These are phyloP conservation scores for Cicer bijugum DNA, from an alignment of 306 rosid species.

Conservation along the genomic window DNA sequence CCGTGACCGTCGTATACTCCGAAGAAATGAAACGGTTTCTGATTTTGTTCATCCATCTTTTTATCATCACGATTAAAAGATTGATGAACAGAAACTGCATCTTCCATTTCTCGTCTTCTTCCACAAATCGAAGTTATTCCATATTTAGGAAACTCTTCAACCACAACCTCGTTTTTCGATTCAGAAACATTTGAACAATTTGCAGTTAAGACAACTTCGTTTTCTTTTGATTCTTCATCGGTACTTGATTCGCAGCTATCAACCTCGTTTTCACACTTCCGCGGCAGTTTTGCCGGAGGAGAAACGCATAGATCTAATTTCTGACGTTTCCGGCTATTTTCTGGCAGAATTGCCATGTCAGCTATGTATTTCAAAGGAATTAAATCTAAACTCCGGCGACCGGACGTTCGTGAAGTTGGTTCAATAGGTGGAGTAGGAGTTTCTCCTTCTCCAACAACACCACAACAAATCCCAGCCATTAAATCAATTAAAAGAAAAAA, in stretches of 20 bases:
- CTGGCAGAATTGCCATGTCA: conserved; percentile 42
- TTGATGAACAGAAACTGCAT: conserved; percentile 68
- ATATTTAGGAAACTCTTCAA: conserved; percentile 44
- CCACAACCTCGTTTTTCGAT: conserved; percentile 19
- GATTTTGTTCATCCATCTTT: neutral
- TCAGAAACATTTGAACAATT: neutral
- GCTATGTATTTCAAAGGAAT: conserved; percentile 52
- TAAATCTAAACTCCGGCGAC: conserved; percentile 62
- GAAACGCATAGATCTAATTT: conserved; percentile 46
- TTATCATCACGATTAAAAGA: conserved; percentile 32
- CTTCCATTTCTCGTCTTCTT: conserved; percentile 92
- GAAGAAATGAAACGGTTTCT: conserved; percentile 53
- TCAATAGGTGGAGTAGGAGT: conserved; percentile 51
- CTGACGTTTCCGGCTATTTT: conserved; percentile 54
- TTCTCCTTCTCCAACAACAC: conserved; percentile 69
- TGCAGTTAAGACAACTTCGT: neutral
- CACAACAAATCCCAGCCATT: conserved; percentile 84
- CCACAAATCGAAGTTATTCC: conserved; percentile 90
- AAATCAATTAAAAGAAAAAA: neutral
- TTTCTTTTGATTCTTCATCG: neutral
- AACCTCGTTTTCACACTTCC: conserved; percentile 40
- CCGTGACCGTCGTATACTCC: conserved; percentile 94
- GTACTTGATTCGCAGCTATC: conserved; percentile 2
- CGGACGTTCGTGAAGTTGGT: conserved; percentile 42
- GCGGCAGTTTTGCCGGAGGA: neutral